A percentile compares a stretch with the other conserved stretches of the same genome.
These are phyloP conservation scores for Austroboletus novae-zelandiae DNA, from an alignment of 1,284 basidiomycete genomes.

Conservation along the genomic window DNA sequence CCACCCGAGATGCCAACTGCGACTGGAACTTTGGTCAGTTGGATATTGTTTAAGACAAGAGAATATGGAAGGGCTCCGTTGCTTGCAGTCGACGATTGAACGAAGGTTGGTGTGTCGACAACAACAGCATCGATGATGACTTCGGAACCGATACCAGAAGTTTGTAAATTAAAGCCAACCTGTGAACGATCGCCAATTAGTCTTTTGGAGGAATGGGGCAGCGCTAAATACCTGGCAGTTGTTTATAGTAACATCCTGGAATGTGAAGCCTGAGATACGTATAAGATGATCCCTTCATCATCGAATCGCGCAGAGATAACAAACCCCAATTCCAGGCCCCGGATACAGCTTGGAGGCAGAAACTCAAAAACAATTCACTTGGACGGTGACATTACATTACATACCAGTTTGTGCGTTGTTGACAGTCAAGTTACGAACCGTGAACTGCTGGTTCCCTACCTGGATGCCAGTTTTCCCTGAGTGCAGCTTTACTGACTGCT, in stretches of 20 bases:
- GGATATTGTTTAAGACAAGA: slow-evolving; percentile 43
- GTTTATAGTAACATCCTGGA: slow-evolving; percentile 47
- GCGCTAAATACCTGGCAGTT: slow-evolving; percentile 42
- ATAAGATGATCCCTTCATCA: background rate
- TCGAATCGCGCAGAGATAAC: background rate
- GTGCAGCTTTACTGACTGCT: background rate
- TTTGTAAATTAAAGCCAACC: slow-evolving; percentile 41
- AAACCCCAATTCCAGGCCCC: slow-evolving; percentile 47
- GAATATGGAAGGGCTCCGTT: slow-evolving; percentile 33
- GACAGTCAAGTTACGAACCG: slow-evolving; percentile 52
- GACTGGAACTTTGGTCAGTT: slow-evolving; percentile 39
- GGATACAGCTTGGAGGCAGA: slow-evolving; percentile 33
- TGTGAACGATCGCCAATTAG: slow-evolving; percentile 4
- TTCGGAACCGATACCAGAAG: slow-evolving; percentile 41
- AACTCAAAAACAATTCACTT: background rate
- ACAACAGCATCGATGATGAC: slow-evolving; percentile 49
- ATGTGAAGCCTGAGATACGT: slow-evolving; percentile 39
- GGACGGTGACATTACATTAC: background rate
- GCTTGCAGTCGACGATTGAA: slow-evolving; percentile 33
- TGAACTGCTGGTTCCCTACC: slow-evolving; percentile 56
- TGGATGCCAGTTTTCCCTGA: slow-evolving; percentile 42
- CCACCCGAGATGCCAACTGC: slow-evolving; percentile 46
- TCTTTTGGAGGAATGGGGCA: background rate
- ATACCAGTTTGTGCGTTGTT: slow-evolving; percentile 47
- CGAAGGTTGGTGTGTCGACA: slow-evolving; percentile 33